phyloP scores from a whole-genome alignment of 805 yeast genomes.

The Saccharomyces mikatae region DNA sequence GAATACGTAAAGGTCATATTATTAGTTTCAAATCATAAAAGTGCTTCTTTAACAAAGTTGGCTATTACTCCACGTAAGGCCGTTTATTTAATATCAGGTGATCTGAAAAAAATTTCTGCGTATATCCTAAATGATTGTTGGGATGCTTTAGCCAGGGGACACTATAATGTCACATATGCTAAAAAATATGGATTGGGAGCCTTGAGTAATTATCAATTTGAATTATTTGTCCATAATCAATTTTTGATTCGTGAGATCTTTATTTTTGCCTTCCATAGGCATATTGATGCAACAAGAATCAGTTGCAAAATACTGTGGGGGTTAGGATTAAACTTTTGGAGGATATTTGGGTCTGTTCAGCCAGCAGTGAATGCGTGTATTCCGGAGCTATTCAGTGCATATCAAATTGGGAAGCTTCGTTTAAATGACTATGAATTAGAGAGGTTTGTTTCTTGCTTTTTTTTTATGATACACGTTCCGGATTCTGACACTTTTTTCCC shows the following conservation, averaged over 20 bases:
- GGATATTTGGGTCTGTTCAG: conserved; percentile 10
- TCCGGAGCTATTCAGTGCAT: conserved; percentile 24
- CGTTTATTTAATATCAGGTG: conserved; percentile 53
- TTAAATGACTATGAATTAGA: conserved; percentile 21
- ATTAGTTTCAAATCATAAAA: conserved; percentile 54
- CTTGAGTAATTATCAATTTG: conserved; percentile 66
- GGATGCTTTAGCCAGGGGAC: conserved; percentile 64
- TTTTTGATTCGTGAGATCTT: conserved; percentile 57
- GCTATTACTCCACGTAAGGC: conserved; percentile 69
- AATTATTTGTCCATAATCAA: conserved; percentile 49
- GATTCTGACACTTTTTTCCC: conserved; percentile 56
- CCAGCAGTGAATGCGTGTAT: conserved; percentile 14
- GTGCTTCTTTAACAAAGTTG: conserved; percentile 61
- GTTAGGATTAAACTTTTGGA: conserved; percentile 33
- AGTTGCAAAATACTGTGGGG: conserved; percentile 67
- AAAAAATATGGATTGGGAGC: conserved; percentile 49
- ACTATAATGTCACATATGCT: conserved; percentile 43
- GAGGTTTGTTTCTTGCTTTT: conserved; percentile 12
- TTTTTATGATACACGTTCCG: conserved; percentile 25
- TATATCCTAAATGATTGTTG: conserved; percentile 52
- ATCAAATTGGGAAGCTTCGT: conserved; percentile 17
- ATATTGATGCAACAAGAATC: conserved; percentile 49
- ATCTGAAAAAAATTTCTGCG: conserved; percentile 54
- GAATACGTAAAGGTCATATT: conserved; percentile 51
- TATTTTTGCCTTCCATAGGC: conserved; percentile 61